Percentiles rank a stretch among this genome's conserved stretches.
phyloP scores from a whole-genome alignment of 805 yeast genomes.

The Sugiyamaella floridensis region DNA sequence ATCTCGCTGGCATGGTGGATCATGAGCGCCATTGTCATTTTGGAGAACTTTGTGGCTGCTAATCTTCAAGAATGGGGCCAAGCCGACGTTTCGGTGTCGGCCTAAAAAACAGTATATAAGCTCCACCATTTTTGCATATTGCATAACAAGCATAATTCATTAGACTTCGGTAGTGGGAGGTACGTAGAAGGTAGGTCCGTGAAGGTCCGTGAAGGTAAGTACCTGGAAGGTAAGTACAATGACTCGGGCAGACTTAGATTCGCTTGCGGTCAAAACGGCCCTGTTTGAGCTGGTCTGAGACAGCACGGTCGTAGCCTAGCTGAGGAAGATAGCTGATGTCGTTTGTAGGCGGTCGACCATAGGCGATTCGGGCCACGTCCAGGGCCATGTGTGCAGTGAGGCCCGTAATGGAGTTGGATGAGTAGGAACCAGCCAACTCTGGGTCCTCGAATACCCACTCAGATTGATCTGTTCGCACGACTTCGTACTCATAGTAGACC shows the following conservation, averaged over 20 bases:
- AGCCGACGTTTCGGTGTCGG: background rate
- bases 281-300: slow-evolving; percentile 1
- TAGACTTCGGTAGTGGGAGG: no score
- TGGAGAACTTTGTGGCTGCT: slow-evolving; percentile 16
- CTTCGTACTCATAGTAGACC: slow-evolving; percentile 12
- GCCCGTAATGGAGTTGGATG: slow-evolving; percentile 8
- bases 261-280: background rate
- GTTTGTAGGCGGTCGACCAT: slow-evolving; percentile 2
- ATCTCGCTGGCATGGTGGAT: slow-evolving; percentile 23
- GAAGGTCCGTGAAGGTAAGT: no score
- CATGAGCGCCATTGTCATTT: slow-evolving; percentile 16
- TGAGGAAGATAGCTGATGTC: slow-evolving; percentile 2
- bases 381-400: slow-evolving; percentile 19
- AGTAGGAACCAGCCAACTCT: slow-evolving; percentile 3
- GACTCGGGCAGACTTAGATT: background rate
- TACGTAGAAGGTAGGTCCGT: no score
- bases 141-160: background rate
- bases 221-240: no score
- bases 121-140: background rate
- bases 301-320: slow-evolving; percentile 11
- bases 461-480: background rate
- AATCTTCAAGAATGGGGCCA: slow-evolving; percentile 21
- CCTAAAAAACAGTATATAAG: background rate
- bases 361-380: slow-evolving; percentile 16
- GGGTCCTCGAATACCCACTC: slow-evolving; percentile 13